Conservation (phyloP, 202 grass and related monocot genomes). For the Zoysia matrella region DNA sequence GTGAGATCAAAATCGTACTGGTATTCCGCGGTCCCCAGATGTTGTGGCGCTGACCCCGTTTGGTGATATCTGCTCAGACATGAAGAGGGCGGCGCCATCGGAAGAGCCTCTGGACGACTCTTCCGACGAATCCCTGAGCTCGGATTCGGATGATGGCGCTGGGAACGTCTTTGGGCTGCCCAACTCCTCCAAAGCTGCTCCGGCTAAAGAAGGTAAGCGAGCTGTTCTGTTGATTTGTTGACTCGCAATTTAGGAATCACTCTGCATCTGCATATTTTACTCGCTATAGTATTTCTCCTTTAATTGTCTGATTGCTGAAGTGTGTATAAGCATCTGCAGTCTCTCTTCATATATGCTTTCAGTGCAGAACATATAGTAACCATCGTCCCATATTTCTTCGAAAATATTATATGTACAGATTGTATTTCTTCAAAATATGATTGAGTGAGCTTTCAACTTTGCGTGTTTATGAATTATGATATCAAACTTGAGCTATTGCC, state of each 20-base stretch:
- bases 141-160: conserved; percentile 51
- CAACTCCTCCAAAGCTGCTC: conserved; percentile 41
- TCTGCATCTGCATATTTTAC: not conserved
- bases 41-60: not conserved
- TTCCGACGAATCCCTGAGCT: conserved; percentile 56
- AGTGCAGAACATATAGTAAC: not conserved
- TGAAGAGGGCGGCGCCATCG: conserved; percentile 76
- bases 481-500: not conserved
- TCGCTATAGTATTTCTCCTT: not conserved
- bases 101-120: conserved; percentile 43
- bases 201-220: conserved; percentile 57
- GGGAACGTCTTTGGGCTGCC: conserved; percentile 40
- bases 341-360: too few species aligned
- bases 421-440: not conserved
- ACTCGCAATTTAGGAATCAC: not conserved
- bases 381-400: not conserved
- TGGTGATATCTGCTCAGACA: conserved; percentile 32
- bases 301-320: not conserved
- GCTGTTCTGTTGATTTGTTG: not conserved
- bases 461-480: not conserved
- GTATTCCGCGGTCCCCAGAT: not conserved
- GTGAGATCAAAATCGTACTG: not conserved
- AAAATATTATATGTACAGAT: not conserved
- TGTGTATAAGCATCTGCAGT: not conserved
- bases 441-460: conserved; percentile 12